Evolutionary conservation across 140 eudicot species (phyloP).

Genomic region (Ambrosia hybrid): DNA sequence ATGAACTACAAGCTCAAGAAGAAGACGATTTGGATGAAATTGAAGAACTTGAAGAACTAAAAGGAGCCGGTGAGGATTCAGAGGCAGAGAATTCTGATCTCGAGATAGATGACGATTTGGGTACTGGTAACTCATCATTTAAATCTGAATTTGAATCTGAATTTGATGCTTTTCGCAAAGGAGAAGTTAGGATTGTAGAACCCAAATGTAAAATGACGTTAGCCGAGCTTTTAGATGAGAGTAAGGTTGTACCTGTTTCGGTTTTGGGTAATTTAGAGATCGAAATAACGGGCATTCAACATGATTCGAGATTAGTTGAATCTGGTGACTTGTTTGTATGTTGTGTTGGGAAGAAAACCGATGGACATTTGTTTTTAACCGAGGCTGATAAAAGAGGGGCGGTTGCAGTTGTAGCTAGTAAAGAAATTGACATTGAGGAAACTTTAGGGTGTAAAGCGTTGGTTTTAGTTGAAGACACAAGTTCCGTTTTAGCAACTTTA

Average conservation of each 20-base stretch:
- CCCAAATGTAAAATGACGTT: conserved; percentile 86
- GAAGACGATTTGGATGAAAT: conserved; percentile 86
- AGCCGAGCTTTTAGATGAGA: conserved; percentile 92
- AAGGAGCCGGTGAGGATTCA: conserved; percentile 52
- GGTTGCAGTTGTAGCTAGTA: conserved; percentile 92
- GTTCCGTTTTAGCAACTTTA: conserved; percentile 65
- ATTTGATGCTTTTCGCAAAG: conserved; percentile 63
- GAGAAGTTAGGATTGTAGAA: conserved; percentile 70
- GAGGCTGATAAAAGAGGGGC: conserved; percentile 99
- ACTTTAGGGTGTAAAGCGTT: conserved; percentile 94
- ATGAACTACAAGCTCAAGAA: conserved; percentile 75
- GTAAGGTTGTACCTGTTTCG: conserved; percentile 78
- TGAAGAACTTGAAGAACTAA: conserved; percentile 62
- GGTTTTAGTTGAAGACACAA: conserved; percentile 91
- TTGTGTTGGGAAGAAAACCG: conserved; percentile 72
- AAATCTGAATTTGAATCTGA: conserved; percentile 55
- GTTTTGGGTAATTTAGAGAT: conserved; percentile 88
- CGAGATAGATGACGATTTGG: conserved; percentile 52
- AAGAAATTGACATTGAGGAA: conserved; percentile 86
- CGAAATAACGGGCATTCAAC: conserved; percentile 81
- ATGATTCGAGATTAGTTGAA: conserved; percentile 83
- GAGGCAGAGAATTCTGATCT: conserved; percentile 48
- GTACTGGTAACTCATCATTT: conserved; percentile 31
- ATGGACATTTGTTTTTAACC: conserved; percentile 71
- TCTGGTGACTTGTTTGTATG: conserved; percentile 92